Conservation (phyloP, 116 monocot genomes). For the Papilionanthe hybrid region DNA sequence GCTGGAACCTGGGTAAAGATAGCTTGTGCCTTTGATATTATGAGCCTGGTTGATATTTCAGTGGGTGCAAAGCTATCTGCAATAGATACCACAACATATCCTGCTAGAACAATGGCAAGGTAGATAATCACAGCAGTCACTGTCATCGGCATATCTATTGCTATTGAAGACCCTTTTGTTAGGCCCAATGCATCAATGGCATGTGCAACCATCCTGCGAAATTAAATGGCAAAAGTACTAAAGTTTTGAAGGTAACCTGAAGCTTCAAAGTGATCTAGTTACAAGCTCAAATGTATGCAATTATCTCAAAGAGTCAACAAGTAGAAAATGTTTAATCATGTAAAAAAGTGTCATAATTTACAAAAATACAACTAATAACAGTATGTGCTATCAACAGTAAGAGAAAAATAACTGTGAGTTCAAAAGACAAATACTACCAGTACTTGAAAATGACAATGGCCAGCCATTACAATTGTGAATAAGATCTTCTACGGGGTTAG, state of each 20-base stretch:
- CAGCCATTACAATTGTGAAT: not conserved
- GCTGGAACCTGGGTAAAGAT: conserved; percentile 87
- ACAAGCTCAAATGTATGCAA: not conserved
- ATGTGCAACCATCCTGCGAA: conserved; percentile 76
- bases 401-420: not conserved
- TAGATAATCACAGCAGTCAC: conserved; percentile 74
- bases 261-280: not conserved
- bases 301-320: not conserved
- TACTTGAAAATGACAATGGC: not conserved
- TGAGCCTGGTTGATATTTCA: conserved; percentile 86
- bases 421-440: not conserved
- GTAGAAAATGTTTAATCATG: not conserved
- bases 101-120: conserved; percentile 86
- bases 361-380: not conserved
- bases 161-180: conserved; percentile 81
- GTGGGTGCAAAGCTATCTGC: conserved; percentile 97
- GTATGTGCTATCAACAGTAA: not conserved
- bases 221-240: conserved; percentile 20
- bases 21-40: conserved; percentile 81
- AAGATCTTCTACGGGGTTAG: not conserved
- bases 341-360: not conserved
- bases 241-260: not conserved
- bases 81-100: conserved; percentile 92
- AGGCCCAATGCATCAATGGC: conserved; percentile 70
- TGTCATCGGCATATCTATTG: conserved; percentile 98